phyloP scores from a whole-genome alignment of 2,329 filamentous ascomycete genomes.

The Alternaria alternata region DNA sequence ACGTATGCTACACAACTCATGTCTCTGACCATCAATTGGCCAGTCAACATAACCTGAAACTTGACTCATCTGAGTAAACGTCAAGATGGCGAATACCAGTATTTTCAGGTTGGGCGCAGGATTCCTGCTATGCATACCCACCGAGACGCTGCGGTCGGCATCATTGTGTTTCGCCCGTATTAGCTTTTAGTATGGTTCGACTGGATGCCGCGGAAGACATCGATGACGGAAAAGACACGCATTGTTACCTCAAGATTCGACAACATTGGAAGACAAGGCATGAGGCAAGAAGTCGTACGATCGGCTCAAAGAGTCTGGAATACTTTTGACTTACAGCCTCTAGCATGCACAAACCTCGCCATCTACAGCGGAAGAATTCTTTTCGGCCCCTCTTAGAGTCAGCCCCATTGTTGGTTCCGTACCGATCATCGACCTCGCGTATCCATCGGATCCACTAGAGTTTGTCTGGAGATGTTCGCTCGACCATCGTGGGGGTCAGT shows the following conservation, averaged over 20 bases:
- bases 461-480: not conserved
- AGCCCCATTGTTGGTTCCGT: not conserved
- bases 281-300: not conserved
- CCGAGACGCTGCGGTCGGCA: not conserved
- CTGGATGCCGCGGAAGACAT: not conserved
- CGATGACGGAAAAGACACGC: not conserved
- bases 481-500: not conserved
- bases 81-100: too few relatives aligned
- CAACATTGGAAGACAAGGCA: not conserved
- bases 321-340: not conserved
- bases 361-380: not conserved
- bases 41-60: too few relatives aligned
- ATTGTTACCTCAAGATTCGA: not conserved
- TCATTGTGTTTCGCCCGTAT: not conserved
- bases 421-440: not conserved
- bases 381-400: not conserved
- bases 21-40: too few relatives aligned
- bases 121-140: too few relatives aligned
- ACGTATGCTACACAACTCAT: too few relatives aligned
- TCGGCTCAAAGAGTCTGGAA: not conserved
- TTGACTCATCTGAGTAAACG: too few relatives aligned
- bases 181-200: not conserved
- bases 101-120: too few relatives aligned
- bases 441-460: not conserved
- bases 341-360: not conserved